Evolutionary conservation across 1,284 basidiomycete species (phyloP), one percentile per base, ranked within the genome.

Genomic region (Tremellales sp.): DNA sequence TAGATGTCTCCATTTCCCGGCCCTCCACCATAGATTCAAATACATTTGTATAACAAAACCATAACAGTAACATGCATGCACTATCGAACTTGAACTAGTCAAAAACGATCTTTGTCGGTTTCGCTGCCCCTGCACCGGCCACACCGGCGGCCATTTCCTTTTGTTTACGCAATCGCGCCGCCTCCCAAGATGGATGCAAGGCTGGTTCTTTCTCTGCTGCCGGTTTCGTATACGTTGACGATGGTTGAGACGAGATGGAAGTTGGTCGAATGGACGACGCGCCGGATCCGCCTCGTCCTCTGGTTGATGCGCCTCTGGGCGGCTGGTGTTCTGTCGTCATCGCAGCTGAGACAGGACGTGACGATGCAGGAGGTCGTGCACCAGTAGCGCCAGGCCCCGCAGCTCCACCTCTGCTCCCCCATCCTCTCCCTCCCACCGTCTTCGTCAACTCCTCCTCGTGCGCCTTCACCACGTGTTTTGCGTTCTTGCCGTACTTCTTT

Each of bases 111-210:
- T 78, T 78, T 54, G 73, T 74, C 7, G 73, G 63, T 43, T 77
- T 76, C 7, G 70, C 70, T 33, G 63, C 63, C 21, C 58, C 55
- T 1, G 63, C 69, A 13, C 50, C 52, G 3, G 45, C 51, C 10
- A 47, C 22, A 27, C 60, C 57, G 19, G 61, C 44, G 19, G 43
- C 59, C 48, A 55, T 56, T 56, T 74, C 68, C 52, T 68, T 73
- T 71, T 86, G 83, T 67, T 85, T 86, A 50, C 85, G 71, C 64
- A 81, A 81, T 70, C 78, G 79, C 72, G 92, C 94, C 4, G 91
- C 91, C 71, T 87, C 87, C 91, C 92, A 95, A 16, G 87, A 91
- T 2, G 91, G 92, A 74, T 95, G 92, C 47, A 92, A 57, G 25
- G 79, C 75, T 53, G 76, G 46, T 77, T 73, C 35, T 36, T 46